phyloP scores from a whole-genome alignment of 2,329 filamentous ascomycete genomes.

The Stagonosporopsis tanaceti region DNA sequence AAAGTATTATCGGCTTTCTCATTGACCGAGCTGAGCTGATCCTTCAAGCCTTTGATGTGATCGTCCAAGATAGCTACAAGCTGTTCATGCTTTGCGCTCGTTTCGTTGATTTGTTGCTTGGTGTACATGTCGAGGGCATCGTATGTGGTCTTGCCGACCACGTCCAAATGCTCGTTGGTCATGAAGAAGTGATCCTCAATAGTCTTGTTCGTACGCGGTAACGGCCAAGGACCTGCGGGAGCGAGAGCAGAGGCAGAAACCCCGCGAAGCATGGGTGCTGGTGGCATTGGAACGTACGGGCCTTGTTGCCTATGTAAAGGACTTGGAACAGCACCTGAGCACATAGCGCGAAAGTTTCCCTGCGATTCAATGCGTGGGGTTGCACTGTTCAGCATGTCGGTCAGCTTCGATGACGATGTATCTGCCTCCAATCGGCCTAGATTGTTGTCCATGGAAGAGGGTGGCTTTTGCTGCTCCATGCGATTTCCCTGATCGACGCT shows the following conservation, averaged over 20 bases:
- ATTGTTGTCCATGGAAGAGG: conserved; percentile 1
- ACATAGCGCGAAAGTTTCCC: conserved; percentile 30
- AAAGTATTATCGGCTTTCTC: conserved; percentile 30
- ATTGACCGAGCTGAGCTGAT: conserved; percentile 33
- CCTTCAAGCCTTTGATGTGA: conserved; percentile 36
- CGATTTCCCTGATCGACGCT: conserved; percentile 33
- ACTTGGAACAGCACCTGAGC: conserved; percentile 43
- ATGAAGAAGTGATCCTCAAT: conserved; percentile 47
- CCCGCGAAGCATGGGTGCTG: conserved; percentile 10
- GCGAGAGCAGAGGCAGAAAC: background rate
- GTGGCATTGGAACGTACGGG: conserved; percentile 15
- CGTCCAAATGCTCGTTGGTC: conserved; percentile 48
- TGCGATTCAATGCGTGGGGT: conserved; percentile 29
- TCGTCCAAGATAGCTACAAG: conserved; percentile 30
- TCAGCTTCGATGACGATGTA: conserved; percentile 38
- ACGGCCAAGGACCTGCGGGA: conserved; percentile 3
- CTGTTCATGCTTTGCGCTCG: conserved; percentile 31
- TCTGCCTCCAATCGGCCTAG: conserved; percentile 25
- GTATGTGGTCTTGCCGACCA: conserved; percentile 38
- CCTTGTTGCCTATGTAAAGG: conserved; percentile 33
- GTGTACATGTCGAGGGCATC: conserved; percentile 31
- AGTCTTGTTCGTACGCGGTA: conserved; percentile 20
- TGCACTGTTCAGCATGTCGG: conserved; percentile 37
- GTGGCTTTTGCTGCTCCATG: conserved; percentile 17
- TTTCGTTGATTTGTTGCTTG: conserved; percentile 20